Percentiles rank a stretch among this genome's conserved stretches.
Evolutionary conservation across 1,139 yeast genomes (phyloP).

Genomic region (Entelexis paramagnoliae): DNA sequence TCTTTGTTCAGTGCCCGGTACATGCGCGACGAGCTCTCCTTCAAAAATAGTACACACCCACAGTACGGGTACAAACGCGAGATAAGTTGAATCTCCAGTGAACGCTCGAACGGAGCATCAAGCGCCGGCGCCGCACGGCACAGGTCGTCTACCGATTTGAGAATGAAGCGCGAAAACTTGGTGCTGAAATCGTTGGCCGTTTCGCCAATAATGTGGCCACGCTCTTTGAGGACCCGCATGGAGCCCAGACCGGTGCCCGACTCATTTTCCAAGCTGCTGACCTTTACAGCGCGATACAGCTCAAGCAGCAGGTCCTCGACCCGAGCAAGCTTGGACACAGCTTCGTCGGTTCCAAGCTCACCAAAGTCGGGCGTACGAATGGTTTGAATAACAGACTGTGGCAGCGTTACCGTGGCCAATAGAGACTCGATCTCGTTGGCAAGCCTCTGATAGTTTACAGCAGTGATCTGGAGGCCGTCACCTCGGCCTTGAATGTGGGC

Average conservation of each 20-base stretch:
- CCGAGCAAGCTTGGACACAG: conserved; percentile 28
- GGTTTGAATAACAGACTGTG: conserved; percentile 43
- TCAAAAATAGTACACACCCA: conserved; percentile 56
- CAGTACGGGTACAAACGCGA: conserved; percentile 41
- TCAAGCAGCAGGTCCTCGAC: conserved; percentile 52
- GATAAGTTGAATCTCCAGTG: conserved; percentile 18
- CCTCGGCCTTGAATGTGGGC: conserved; percentile 64
- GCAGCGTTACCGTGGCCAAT: conserved; percentile 57
- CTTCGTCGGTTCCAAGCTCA: conserved; percentile 24
- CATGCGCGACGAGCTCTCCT: conserved; percentile 39
- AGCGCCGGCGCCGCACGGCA: background rate
- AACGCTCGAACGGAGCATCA: background rate
- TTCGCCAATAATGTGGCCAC: conserved; percentile 32
- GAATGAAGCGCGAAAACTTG: conserved; percentile 41
- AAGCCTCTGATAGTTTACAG: conserved; percentile 66
- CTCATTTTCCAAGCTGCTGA: conserved; percentile 24
- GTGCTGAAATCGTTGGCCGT: conserved; percentile 46
- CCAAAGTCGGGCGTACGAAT: conserved; percentile 43
- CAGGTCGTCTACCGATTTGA: background rate
- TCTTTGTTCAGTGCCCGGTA: conserved; percentile 35
- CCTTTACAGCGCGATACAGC: conserved; percentile 28
- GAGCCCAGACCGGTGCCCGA: conserved; percentile 2
- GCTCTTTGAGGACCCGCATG: conserved; percentile 5
- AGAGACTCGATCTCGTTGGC: conserved; percentile 61
- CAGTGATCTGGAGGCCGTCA: conserved; percentile 73